Percentiles rank a stretch among this genome's conserved stretches.
phyloP scores from a whole-genome alignment of 768 basidiomycete genomes.

The Leucocoprinus birnbaumii region DNA sequence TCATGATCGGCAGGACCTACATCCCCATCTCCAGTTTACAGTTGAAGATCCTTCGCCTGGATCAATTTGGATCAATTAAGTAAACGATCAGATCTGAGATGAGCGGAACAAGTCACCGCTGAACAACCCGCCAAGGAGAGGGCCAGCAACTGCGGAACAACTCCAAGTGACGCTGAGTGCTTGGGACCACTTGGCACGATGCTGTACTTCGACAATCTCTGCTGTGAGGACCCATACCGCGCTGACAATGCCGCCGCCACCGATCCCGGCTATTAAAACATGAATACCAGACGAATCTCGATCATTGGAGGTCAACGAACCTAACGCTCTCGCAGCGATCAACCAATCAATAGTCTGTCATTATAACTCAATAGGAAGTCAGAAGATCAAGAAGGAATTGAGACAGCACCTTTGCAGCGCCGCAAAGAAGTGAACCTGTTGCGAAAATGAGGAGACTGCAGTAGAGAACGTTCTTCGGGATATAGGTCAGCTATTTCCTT shows the following conservation, averaged over 20 bases:
- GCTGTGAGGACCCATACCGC: constrained; percentile 86
- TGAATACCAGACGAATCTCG: constrained; percentile 25
- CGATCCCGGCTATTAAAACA: constrained; percentile 56
- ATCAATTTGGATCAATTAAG: not conserved
- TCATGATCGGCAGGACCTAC: constrained; percentile 42
- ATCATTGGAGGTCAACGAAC: constrained; percentile 20
- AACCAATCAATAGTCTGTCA: constrained; percentile 56
- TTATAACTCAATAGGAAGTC: constrained; percentile 16
- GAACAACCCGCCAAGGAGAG: constrained; percentile 79
- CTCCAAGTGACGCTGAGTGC: constrained; percentile 85
- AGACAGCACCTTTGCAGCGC: constrained; percentile 58
- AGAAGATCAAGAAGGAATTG: constrained; percentile 15
- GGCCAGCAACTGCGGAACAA: constrained; percentile 81
- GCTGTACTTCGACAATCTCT: constrained; percentile 71
- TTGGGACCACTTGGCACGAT: constrained; percentile 81
- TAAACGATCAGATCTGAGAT: not conserved
- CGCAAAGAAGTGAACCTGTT: constrained; percentile 78
- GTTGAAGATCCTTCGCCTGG: constrained; percentile 27
- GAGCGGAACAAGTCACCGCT: constrained; percentile 50
- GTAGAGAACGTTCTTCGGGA: constrained; percentile 60
- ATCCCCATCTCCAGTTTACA: constrained; percentile 83
- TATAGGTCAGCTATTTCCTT: constrained; percentile 1
- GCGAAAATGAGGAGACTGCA: constrained; percentile 73
- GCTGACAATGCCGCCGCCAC: constrained; percentile 86
- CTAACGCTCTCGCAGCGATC: constrained; percentile 58